These are phyloP conservation scores for Solanum tarijense DNA, from an alignment of 257 asterid genomes.

Conservation along the genomic window DNA sequence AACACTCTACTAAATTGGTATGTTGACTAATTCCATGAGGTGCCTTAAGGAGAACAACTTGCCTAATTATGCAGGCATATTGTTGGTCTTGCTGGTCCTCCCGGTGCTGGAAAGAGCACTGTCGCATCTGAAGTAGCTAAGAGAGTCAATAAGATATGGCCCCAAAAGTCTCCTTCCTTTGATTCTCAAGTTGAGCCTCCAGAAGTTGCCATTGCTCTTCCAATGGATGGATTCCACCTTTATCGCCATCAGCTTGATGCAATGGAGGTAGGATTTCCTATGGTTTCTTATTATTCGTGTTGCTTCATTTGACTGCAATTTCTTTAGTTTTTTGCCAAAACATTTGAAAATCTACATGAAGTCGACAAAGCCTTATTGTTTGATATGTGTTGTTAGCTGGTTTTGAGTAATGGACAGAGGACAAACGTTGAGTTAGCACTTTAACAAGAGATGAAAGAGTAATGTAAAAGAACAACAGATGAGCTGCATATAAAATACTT, in stretches of 20 bases:
- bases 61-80: constrained; percentile 48
- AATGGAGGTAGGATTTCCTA: constrained; percentile 54
- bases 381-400: neutral
- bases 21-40: neutral
- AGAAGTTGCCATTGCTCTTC: constrained; percentile 68
- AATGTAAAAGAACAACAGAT: neutral
- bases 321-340: neutral
- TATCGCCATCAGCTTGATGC: constrained; percentile 81
- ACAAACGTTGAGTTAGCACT: neutral
- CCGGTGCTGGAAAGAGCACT: constrained; percentile 95
- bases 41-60: neutral
- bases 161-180: constrained; percentile 37
- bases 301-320: neutral
- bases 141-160: constrained; percentile 77
- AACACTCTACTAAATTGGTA: neutral
- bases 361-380: neutral
- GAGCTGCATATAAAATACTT: neutral
- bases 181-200: constrained; percentile 76
- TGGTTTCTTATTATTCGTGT: neutral
- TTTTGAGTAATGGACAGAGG: neutral
- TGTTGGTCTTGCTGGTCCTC: constrained; percentile 92
- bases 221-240: constrained; percentile 99
- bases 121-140: constrained; percentile 63
- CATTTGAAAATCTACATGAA: neutral
- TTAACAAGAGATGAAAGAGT: neutral